Evolutionary conservation across 2,329 filamentous ascomycete genomes (phyloP).

Genomic region (Penicillium hordei): DNA sequence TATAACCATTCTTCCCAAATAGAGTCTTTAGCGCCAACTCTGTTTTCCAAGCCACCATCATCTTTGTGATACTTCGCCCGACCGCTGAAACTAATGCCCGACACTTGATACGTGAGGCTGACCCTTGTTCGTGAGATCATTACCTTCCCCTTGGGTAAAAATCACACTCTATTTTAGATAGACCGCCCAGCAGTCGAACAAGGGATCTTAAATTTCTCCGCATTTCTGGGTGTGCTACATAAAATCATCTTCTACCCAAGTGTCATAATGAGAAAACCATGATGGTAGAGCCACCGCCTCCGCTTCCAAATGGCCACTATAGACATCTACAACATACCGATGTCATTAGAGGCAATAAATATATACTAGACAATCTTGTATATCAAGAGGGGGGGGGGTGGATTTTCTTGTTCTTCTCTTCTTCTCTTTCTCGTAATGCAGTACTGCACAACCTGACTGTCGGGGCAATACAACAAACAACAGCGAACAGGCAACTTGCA

Average conservation of each 20-base stretch:
- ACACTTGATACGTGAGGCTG: constrained; percentile 7
- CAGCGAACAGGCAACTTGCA: background rate
- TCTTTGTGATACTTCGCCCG: background rate
- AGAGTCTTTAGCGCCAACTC: constrained; percentile 24
- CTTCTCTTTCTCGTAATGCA: background rate
- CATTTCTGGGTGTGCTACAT: too few species aligned
- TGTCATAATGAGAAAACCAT: constrained; percentile 23
- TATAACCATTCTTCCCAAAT: constrained; percentile 3
- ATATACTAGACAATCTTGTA: background rate
- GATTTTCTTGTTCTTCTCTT: background rate
- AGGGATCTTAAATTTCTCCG: background rate
- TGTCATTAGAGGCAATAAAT: constrained; percentile 14
- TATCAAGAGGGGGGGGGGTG: too few species aligned
- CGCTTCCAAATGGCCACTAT: background rate
- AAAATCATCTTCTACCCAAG: background rate
- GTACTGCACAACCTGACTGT: background rate
- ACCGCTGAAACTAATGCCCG: background rate
- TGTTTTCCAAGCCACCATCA: constrained; percentile 15
- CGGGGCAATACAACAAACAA: background rate
- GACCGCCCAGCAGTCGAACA: background rate
- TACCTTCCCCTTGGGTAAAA: background rate
- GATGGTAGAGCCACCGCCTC: constrained; percentile 20
- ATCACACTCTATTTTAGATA: background rate
- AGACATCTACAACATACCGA: constrained; percentile 10
- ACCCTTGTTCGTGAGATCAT: constrained; percentile 16